phyloP scores from a whole-genome alignment of 73 alveolate species.

The Paramecium octaurelia region DNA sequence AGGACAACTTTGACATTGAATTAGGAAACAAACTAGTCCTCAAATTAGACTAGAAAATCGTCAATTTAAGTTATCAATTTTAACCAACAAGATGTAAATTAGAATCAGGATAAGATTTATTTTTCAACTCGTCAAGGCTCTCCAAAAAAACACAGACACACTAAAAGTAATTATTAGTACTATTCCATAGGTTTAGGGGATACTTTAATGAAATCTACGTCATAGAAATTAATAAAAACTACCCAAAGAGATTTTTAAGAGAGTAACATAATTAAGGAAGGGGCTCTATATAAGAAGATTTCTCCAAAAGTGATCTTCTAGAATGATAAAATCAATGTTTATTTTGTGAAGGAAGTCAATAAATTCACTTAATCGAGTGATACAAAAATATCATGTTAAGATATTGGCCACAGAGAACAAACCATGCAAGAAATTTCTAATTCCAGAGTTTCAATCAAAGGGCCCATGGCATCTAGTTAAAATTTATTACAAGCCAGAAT shows the following conservation, averaged over 20 bases:
- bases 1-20: neutral
- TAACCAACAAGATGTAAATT: neutral
- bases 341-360: neutral
- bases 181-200: neutral
- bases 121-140: constrained; percentile 19
- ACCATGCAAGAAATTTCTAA: neutral
- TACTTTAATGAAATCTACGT: constrained; percentile 9
- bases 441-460: neutral
- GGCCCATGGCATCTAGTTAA: constrained; percentile 2
- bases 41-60: neutral
- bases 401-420: constrained; percentile 5
- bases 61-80: neutral
- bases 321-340: constrained; percentile 7
- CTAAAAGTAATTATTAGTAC: neutral
- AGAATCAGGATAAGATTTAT: neutral
- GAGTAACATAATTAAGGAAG: constrained; percentile 33
- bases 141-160: neutral
- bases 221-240: neutral
- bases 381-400: neutral
- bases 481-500: neutral
- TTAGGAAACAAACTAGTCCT: neutral
- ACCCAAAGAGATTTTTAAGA: neutral
- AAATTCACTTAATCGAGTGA: neutral
- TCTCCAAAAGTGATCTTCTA: neutral
- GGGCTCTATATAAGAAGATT: neutral